Evolutionary conservation across 176 grass and related monocot genomes (phyloP).

Genomic region (Metroxylon sagu): DNA sequence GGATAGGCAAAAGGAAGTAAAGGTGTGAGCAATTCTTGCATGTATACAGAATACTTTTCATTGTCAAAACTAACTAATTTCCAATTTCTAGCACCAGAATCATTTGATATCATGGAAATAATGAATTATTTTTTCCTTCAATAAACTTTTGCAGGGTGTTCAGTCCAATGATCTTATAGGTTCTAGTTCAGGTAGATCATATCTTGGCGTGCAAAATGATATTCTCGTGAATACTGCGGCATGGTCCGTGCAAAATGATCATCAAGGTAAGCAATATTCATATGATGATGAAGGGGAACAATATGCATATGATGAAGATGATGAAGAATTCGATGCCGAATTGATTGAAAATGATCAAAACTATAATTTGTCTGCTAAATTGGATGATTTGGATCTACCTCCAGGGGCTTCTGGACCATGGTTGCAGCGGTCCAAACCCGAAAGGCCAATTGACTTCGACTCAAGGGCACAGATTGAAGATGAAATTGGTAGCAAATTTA

Average conservation of each 20-base stretch:
- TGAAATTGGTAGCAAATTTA: constrained; percentile 52
- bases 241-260: constrained; percentile 1
- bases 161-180: constrained; percentile 22
- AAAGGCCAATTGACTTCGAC: constrained; percentile 1
- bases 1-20: not conserved
- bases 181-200: constrained; percentile 19
- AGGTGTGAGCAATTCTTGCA: not conserved
- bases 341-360: constrained; percentile 34
- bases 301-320: constrained; percentile 50
- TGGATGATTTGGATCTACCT: constrained; percentile 70
- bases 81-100: too few relatives aligned
- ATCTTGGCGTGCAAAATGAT: not conserved
- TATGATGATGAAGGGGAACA: constrained; percentile 32
- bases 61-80: not conserved
- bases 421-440: constrained; percentile 31
- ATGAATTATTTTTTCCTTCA: not conserved
- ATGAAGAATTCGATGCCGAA: constrained; percentile 34
- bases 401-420: constrained; percentile 59
- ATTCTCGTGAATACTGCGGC: not conserved
- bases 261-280: not conserved
- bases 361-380: constrained; percentile 55
- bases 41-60: not conserved
- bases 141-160: constrained; percentile 29
- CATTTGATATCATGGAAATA: not conserved
- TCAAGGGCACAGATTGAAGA: constrained; percentile 37